Base-by-base conservation (phyloP, 2,329 filamentous ascomycete genomes). In the Aureobasidium melanogenum region DNA sequence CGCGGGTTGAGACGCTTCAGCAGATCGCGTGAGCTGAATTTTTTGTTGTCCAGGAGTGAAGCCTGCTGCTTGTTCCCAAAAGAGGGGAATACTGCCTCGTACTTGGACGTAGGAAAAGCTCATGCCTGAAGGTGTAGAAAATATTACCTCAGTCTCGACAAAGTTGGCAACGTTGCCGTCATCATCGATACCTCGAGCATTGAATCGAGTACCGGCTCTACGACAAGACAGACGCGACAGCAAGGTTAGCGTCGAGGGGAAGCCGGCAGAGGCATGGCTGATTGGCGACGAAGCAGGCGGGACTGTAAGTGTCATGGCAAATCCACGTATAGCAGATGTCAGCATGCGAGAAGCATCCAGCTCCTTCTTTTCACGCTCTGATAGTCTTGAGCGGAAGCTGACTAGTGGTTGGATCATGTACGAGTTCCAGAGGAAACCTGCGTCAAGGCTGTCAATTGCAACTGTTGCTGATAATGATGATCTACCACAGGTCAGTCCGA, bases 151-250 rank as follows among this genome's bases (percentile, higher is more conserved):
- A 0, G 91, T 94, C 74, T 99, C 94, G n/a, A 97, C 94, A 74
- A 96, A 99, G 73, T 99, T 99, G 63, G 94, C 92, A 30, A 97
- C 94, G 68, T 97, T 91, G 15, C 94, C 94, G 70, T 97, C 91
- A 71, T 99, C 94, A 70, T 99, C 94, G 65, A 99, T 96, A 41
- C 94, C 94, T 67, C 94, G 84, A n/a, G 93, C 88, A 73, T 97
- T 97, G 80, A 97, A 99, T 43, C 94, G 84, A 17, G 94, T 99
- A 24, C 94, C 94, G 19, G 94, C 94, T 75, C 93, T 85, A 67
- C 86, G 83, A 70, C 92, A 97, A 1, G 94, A 97, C 39, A 97
- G 79, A 34, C 94, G 84, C 1, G 94, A 97, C 64, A 97, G 94
- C 24, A 97, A 80, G 0, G 92, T 97, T 68, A 99, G 79, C 59